Conservation (phyloP, 805 yeast species). For the Jamesozyma lodderae region DNA sequence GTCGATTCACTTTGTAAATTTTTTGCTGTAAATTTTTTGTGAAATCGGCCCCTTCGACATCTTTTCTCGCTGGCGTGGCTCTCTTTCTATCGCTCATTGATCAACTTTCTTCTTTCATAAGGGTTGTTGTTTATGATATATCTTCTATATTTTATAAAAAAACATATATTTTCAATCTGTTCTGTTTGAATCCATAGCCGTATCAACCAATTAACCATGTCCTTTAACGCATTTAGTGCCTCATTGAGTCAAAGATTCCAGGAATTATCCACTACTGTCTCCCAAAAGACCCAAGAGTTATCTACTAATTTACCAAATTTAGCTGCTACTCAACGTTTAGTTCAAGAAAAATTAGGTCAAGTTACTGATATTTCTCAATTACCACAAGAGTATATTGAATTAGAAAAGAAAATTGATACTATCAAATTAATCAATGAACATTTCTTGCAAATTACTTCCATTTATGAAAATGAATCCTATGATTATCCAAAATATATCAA, state of each 20-base stretch:
- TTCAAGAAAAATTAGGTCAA: constrained; percentile 72
- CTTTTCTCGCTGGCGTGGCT: too few species aligned
- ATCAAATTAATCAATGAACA: constrained; percentile 58
- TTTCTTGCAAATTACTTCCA: constrained; percentile 42
- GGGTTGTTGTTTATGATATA: too few species aligned
- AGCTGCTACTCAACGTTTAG: constrained; percentile 67
- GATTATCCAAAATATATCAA: constrained; percentile 70
- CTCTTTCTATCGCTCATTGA: too few species aligned
- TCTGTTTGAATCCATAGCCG: too few species aligned
- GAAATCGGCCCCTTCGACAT: too few species aligned
- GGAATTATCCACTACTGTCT: constrained; percentile 25
- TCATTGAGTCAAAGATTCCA: constrained; percentile 25
- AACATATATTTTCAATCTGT: too few species aligned
- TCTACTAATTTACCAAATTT: constrained; percentile 55
- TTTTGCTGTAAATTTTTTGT: too few species aligned
- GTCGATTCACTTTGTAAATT: too few species aligned
- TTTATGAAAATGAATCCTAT: constrained; percentile 67
- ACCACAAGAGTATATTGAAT: constrained; percentile 70
- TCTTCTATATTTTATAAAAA: too few species aligned
- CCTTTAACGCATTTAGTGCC: constrained; percentile 25
- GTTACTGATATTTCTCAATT: constrained; percentile 77
- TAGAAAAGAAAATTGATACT: constrained; percentile 66
- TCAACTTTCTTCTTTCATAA: too few species aligned
- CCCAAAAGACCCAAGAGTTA: constrained; percentile 33
- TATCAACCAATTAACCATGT: constrained; percentile 18